Evolutionary conservation across 2,329 filamentous ascomycete genomes (phyloP).

Genomic region (Mollisiaceae sp.): DNA sequence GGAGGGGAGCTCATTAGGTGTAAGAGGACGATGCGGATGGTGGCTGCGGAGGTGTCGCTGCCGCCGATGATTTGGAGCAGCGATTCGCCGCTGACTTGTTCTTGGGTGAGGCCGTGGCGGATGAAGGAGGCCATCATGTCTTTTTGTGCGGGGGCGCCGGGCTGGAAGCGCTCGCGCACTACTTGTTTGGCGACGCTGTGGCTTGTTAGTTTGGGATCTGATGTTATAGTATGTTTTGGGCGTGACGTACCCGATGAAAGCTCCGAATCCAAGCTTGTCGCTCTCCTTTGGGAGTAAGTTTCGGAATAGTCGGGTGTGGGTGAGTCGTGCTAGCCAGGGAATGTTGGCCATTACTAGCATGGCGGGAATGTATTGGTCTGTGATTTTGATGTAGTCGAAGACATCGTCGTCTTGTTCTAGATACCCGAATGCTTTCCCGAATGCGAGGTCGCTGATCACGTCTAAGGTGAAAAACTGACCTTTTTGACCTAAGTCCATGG

Average conservation of each 20-base stretch:
- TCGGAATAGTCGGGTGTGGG: constrained; percentile 45
- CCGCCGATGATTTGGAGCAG: constrained; percentile 47
- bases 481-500: constrained; percentile 57
- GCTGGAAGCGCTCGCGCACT: constrained; percentile 52
- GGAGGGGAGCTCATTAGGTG: constrained; percentile 56
- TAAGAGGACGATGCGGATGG: constrained; percentile 57
- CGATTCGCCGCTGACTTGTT: constrained; percentile 18
- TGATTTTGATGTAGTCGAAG: constrained; percentile 53
- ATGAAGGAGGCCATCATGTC: constrained; percentile 59
- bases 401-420: constrained; percentile 54
- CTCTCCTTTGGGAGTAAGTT: constrained; percentile 35
- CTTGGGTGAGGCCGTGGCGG: constrained; percentile 19
- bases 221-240: neutral
- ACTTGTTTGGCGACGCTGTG: constrained; percentile 47
- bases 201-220: constrained; percentile 13
- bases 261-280: constrained; percentile 47
- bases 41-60: constrained; percentile 54
- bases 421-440: constrained; percentile 57
- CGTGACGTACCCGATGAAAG: constrained; percentile 51
- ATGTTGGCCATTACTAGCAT: constrained; percentile 52
- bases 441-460: constrained; percentile 57
- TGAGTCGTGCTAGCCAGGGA: constrained; percentile 48
- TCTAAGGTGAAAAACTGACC: constrained; percentile 60
- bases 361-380: constrained; percentile 49
- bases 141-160: constrained; percentile 46